A percentile compares a stretch with the other conserved stretches of the same genome.
phyloP scores from a whole-genome alignment of 208 protist genomes.

The Crithidia acanthocephali region DNA sequence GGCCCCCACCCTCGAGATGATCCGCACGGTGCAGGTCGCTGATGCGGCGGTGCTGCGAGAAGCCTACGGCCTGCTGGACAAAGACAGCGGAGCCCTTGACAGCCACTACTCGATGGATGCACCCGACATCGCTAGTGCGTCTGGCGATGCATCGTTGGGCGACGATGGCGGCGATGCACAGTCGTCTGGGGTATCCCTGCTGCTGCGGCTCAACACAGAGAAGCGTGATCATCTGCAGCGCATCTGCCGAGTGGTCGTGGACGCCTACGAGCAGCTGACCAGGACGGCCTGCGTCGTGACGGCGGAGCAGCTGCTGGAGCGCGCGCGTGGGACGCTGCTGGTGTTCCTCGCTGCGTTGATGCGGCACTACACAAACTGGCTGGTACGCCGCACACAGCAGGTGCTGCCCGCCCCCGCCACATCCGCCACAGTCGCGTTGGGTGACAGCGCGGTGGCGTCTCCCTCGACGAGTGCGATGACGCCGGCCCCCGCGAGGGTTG shows the following conservation, averaged over 20 bases:
- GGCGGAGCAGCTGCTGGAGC: conserved; percentile 53
- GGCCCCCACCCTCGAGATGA: conserved; percentile 35
- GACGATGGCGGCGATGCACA: neutral
- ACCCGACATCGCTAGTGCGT: neutral
- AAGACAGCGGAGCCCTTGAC: neutral
- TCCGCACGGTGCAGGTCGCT: conserved; percentile 52
- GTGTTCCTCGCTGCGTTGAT: conserved; percentile 73
- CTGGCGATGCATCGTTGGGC: neutral
- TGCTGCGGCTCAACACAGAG: conserved; percentile 26
- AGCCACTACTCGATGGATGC: neutral
- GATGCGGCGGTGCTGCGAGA: conserved; percentile 40
- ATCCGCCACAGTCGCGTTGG: neutral
- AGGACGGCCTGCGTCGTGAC: conserved; percentile 51
- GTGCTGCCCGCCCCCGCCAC: conserved; percentile 2
- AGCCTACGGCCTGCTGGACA: conserved; percentile 16
- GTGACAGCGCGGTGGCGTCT: too few species aligned
- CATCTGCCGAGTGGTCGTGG: conserved; percentile 52
- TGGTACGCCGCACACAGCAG: conserved; percentile 45
- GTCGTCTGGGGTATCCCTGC: conserved; percentile 7
- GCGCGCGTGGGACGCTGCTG: conserved; percentile 53
- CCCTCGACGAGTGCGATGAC: neutral
- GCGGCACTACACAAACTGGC: conserved; percentile 78
- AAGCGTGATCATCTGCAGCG: conserved; percentile 26
- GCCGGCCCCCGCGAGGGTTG: neutral
- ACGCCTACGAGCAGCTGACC: conserved; percentile 73